phyloP scores from a whole-genome alignment of 129 eudicot genomes.

The carrot (Daucus carota) region DH1_v3.0 NC_030381.2:5770001-5770500 shows the following conservation, averaged over 20 bases:
- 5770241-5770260: not conserved
- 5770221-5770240: not conserved
- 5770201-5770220: not conserved
- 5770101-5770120: not conserved
- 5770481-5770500: conserved; percentile 3
- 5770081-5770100: not conserved
- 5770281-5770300: not conserved
- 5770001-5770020: no score
- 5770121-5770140: not conserved
- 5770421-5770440: conserved; percentile 40
- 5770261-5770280: not conserved
- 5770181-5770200: not conserved
- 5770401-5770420: conserved; percentile 33
- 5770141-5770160: not conserved
- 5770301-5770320: not conserved
- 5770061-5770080: not conserved
- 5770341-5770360: conserved; percentile 20
- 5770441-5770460: conserved; percentile 17
- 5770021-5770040: not conserved
- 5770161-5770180: not conserved
- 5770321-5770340: not conserved
- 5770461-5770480: not conserved
- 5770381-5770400: conserved; percentile 22
- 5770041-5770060: not conserved
- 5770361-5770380: conserved; percentile 39